Evolutionary conservation across 805 yeast genomes (phyloP).

Genomic region (Deakozyma indianensis): DNA sequence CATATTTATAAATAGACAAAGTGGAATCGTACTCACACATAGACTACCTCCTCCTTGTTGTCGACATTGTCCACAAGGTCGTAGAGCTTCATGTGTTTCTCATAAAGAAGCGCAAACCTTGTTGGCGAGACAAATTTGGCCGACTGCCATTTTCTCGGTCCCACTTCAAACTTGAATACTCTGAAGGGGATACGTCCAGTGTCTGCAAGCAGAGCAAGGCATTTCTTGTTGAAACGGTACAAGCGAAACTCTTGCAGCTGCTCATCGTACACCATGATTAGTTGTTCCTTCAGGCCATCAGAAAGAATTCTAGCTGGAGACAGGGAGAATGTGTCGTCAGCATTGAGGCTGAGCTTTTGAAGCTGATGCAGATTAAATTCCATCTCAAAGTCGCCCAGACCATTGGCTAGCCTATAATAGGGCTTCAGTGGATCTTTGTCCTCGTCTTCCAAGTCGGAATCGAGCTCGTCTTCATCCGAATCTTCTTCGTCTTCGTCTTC

Average conservation of each 20-base stretch:
- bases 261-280: not conserved
- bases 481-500: too few species aligned
- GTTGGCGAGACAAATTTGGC: not conserved
- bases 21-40: not conserved
- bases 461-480: too few species aligned
- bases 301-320: not conserved
- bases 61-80: not conserved
- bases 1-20: not conserved
- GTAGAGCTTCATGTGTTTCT: not conserved
- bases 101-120: not conserved
- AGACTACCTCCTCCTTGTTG: not conserved
- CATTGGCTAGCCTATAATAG: too few species aligned
- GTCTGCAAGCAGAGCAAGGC: not conserved
- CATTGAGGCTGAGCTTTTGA: too few species aligned
- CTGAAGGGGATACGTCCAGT: not conserved
- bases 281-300: not conserved
- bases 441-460: too few species aligned
- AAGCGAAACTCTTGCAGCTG: not conserved
- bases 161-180: not conserved
- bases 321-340: not conserved
- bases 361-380: not conserved
- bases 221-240: not conserved
- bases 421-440: too few species aligned
- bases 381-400: not conserved
- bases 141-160: not conserved